Base-by-base conservation (phyloP, 2,329 filamentous ascomycete genomes). In the Phyllosticta citriasiana region DNA sequence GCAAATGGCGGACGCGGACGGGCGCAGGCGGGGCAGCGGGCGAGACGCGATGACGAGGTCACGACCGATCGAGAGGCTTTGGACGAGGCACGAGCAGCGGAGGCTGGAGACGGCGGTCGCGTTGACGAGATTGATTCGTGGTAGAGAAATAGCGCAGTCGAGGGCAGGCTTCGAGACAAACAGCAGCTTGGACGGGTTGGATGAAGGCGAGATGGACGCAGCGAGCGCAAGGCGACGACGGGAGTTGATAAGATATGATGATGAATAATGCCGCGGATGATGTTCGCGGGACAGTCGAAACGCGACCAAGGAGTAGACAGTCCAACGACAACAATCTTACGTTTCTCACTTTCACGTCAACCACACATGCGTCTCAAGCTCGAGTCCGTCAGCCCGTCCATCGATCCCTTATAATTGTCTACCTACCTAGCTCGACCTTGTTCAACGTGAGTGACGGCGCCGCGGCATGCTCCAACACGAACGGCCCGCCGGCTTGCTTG, bases 1-100 rank as follows among this genome's bases (percentile, higher is more conserved):
- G 57, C 55, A 55, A 52, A 30, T 62, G 60, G 60, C 60, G 60
- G 55, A 58, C 16, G 51, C 51, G 19, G 19, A 35, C 35, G 59
- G 50, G 27, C 24, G 30, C 35, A 50, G 40, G 60, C 50, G 55
- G 60, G 55, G 53, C 54, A 55, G 50, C 30, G 30, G 27, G 59
- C 40, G 59, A 33, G n/a, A 26, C 19, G 27, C 27, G 50, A 27
- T 19, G 30, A 33, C 25, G 51, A 22, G 12, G 30, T 14, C 27
- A 52, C 26, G 19, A 30, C 16, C 12, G 54, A 22, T n/a, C 10
- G 53, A 33, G 40, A 54, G 33, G 16, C 5, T 25, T 16, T 26
- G 5, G 19, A 27, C 30, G 30, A 16, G 14, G 40, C 14, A 7
- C 14, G 7, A n/a, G 14, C n/a, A 54, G 26, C 26, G 16, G 19